A percentile compares a stretch with the other conserved stretches of the same genome.
These are phyloP conservation scores for Bullera alba DNA, from an alignment of 768 basidiomycete genomes.

Conservation along the genomic window DNA sequence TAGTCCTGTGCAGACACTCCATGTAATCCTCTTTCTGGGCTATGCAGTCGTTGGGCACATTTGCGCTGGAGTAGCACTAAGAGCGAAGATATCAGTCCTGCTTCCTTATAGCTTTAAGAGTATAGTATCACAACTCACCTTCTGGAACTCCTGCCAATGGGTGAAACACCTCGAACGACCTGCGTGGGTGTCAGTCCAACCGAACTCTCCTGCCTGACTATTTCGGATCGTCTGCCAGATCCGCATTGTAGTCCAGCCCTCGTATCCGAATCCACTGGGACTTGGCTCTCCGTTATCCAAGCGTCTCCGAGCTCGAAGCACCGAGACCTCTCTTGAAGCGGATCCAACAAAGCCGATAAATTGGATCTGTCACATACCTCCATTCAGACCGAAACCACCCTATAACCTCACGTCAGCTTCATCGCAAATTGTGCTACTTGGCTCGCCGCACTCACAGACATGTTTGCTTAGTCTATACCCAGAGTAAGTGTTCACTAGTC, in stretches of 20 bases:
- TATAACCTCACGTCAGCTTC: neutral
- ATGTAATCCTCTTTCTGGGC: slow-evolving; percentile 75
- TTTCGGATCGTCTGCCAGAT: no score
- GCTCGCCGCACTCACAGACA: neutral
- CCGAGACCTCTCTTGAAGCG: no score
- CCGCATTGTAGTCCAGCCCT: no score
- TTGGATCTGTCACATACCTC: neutral
- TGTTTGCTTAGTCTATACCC: no score
- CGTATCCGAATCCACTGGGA: no score
- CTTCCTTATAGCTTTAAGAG: neutral
- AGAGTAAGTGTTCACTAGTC: no score
- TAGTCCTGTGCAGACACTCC: slow-evolving; percentile 80
- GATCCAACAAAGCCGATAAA: no score
- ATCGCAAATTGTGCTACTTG: neutral
- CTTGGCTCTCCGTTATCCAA: no score
- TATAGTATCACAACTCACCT: slow-evolving; percentile 52
- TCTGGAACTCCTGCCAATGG: slow-evolving; percentile 71
- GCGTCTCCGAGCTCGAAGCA: no score
- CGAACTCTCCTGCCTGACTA: no score
- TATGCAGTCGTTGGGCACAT: slow-evolving; percentile 65
- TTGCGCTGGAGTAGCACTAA: slow-evolving; percentile 79
- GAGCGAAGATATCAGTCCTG: neutral
- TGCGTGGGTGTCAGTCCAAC: slow-evolving; percentile 41
- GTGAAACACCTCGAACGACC: slow-evolving; percentile 80
- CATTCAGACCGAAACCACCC: neutral